Conservation (phyloP, 257 asterid genomes). For the Eucommia ulmoides region DNA sequence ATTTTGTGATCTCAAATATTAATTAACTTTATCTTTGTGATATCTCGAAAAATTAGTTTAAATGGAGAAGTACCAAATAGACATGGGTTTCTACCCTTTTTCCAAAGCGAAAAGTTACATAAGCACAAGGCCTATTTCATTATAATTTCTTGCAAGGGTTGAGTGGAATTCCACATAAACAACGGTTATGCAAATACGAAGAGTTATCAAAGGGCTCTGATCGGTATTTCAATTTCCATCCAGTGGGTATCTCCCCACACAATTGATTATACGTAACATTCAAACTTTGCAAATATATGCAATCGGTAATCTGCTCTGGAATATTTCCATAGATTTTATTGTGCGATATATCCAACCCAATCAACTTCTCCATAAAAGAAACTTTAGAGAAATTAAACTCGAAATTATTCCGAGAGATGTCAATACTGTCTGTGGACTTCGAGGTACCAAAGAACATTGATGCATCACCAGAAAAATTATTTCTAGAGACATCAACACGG, state of each 20-base stretch:
- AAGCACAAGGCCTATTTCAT: too few species aligned
- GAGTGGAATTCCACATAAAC: conserved; percentile 33
- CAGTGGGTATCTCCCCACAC: conserved; percentile 35
- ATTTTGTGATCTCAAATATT: too few species aligned
- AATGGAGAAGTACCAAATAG: too few species aligned
- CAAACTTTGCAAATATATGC: conserved; percentile 16
- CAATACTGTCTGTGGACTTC: conserved; percentile 11
- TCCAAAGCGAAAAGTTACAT: too few species aligned
- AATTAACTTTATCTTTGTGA: too few species aligned
- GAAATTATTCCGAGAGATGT: conserved; percentile 27
- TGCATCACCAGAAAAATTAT: conserved; percentile 28
- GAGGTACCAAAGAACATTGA: conserved; percentile 26
- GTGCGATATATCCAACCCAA: conserved; percentile 24
- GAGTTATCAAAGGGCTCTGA: conserved; percentile 17
- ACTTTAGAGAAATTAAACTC: conserved; percentile 28
- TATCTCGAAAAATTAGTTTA: too few species aligned
- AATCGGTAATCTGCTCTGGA: conserved; percentile 21
- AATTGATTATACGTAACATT: conserved; percentile 28
- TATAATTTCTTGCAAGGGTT: conserved; percentile 33
- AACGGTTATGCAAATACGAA: conserved; percentile 24
- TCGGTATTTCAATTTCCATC: conserved; percentile 25
- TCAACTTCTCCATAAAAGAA: conserved; percentile 17
- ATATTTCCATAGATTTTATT: conserved; percentile 34
- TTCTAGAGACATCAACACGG: conserved; percentile 19
- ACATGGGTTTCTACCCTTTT: too few species aligned